Evolutionary conservation across 768 basidiomycete species (phyloP), one percentile per base, ranked within the genome.

Genomic region (Mycena polygramma): DNA sequence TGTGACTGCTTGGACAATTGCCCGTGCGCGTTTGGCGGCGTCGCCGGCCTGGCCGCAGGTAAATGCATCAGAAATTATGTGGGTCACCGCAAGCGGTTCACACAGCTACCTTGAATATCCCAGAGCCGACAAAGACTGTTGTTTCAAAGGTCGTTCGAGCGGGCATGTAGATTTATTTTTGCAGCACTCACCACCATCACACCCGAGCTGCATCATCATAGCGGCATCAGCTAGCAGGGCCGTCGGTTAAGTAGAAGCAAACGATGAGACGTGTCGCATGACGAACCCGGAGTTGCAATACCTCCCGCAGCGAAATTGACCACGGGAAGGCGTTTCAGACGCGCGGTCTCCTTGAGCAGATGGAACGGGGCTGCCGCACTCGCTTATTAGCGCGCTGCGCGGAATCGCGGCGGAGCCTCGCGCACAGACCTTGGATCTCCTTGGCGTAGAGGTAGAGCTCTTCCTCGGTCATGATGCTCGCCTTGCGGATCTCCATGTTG

Each of bases 251-350:
- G 11, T 20, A 46, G 51, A 24, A 30, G 30, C 30, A 30, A 30
- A 43, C 19, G 14, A 11, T 30, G 19, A 48, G 11, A 17, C 35
- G 46, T 37, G 46, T 17, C 57, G 57, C 48, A 49, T 43, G 43
- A 72, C 85, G 57, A 77, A 94, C 94, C 95, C 57, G 96, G 96
- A 13, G 95, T 96, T 55, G 95, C 94, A 59, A 97, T 88, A 62
- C 96, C 96, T 66, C 96, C 97, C 64, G 97, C 97, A 19, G 96
- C 96, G 81, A 99, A 99, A 81, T 94, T 97, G 70, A 99, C 98
- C 24, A 98, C 96, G 0, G 98, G 97, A 51, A 99, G 87, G 54
- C 93, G 89, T 83, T 97, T 97, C 73, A 96, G 83, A 49, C 96
- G 87, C n/a, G 97, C 96, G 0, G 95, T 93, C 83, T 99, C 97